Percentiles rank a stretch among this genome's conserved stretches.
Evolutionary conservation across 768 basidiomycete genomes (phyloP).

Genomic region (Tremella yokohamensis): DNA sequence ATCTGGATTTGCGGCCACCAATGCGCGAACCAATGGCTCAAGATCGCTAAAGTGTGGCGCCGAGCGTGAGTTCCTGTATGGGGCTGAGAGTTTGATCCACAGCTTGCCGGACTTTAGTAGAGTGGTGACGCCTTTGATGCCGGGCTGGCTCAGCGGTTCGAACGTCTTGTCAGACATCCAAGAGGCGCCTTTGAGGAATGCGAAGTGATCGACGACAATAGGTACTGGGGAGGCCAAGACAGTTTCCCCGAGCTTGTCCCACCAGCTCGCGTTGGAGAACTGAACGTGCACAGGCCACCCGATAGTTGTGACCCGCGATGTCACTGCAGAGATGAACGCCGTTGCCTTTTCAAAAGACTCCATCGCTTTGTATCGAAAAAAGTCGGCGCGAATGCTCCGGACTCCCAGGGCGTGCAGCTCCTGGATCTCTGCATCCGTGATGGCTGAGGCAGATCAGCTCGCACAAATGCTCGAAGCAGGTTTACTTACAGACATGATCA

Average conservation of each 20-base stretch:
- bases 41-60: conserved; percentile 20
- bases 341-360: conserved; percentile 2
- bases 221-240: background rate
- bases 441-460: background rate
- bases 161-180: background rate
- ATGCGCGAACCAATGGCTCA: conserved; percentile 18
- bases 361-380: conserved; percentile 6
- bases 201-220: conserved; percentile 11
- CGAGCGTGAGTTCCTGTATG: conserved; percentile 20
- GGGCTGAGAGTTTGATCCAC: conserved; percentile 32
- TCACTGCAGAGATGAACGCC: background rate
- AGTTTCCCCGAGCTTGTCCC: background rate
- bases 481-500: too few relatives aligned
- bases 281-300: conserved; percentile 8
- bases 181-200: conserved; percentile 1
- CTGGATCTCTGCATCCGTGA: conserved; percentile 8
- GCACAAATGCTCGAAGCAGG: background rate
- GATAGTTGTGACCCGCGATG: conserved; percentile 1
- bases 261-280: conserved; percentile 5
- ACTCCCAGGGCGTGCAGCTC: conserved; percentile 8
- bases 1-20: conserved; percentile 28
- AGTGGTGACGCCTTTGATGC: background rate
- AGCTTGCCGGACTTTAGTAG: conserved; percentile 11
- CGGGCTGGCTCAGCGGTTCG: conserved; percentile 3
- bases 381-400: conserved; percentile 6